phyloP scores from a whole-genome alignment of 176 grass and related monocot species.

The Ampelocalamus luodianensis region DNA sequence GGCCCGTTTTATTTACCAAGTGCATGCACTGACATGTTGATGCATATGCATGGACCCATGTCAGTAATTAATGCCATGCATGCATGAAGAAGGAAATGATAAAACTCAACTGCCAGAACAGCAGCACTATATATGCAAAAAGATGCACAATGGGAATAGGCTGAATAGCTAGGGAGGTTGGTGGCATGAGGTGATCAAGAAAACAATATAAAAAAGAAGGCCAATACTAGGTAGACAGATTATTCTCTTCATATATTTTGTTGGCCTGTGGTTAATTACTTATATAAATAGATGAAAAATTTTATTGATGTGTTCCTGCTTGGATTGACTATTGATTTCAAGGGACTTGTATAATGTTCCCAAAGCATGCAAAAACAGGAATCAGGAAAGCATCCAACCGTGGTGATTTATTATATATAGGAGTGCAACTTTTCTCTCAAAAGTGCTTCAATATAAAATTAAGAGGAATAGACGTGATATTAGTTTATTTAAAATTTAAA shows the following conservation, averaged over 20 bases:
- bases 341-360: neutral
- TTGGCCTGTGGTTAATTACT: neutral
- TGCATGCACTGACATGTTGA: neutral
- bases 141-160: neutral
- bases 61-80: slow-evolving; percentile 6
- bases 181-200: neutral
- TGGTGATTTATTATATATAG: neutral
- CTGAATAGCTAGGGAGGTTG: too few species aligned
- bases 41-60: neutral
- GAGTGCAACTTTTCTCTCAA: neutral
- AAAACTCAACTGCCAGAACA: neutral
- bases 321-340: neutral
- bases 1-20: neutral
- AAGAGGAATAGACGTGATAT: neutral
- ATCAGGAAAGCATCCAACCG: slow-evolving; percentile 20
- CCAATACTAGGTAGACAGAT: neutral
- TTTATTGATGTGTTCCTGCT: neutral
- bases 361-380: slow-evolving; percentile 38
- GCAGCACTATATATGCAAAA: neutral
- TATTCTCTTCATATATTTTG: neutral
- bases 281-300: neutral
- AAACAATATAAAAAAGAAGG: neutral
- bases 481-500: neutral
- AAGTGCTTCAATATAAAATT: slow-evolving; percentile 17
- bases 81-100: neutral